These are phyloP conservation scores for Saccharomyces uvarum DNA, from an alignment of 1,139 yeast species.

Conservation along the genomic window DNA sequence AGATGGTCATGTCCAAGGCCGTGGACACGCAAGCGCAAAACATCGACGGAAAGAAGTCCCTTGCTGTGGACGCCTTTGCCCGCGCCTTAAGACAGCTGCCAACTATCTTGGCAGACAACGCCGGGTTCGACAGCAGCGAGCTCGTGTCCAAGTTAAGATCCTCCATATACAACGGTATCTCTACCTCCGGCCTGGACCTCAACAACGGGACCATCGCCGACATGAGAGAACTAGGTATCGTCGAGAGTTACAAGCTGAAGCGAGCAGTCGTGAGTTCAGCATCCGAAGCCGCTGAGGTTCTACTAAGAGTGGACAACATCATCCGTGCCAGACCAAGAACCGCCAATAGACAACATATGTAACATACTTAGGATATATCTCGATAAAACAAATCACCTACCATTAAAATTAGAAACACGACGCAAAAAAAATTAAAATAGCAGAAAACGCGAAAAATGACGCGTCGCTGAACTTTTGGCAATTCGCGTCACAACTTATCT, in stretches of 20 bases:
- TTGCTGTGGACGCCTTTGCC: slow-evolving; percentile 93
- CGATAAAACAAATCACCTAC: background rate
- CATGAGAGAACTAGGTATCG: slow-evolving; percentile 88
- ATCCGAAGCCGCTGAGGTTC: slow-evolving; percentile 93
- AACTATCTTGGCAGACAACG: slow-evolving; percentile 90
- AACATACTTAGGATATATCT: slow-evolving; percentile 8
- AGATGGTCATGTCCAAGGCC: slow-evolving; percentile 96
- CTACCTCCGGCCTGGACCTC: slow-evolving; percentile 84
- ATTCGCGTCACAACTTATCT: background rate
- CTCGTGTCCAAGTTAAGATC: slow-evolving; percentile 85
- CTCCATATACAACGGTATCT: slow-evolving; percentile 86
- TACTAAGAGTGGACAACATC: slow-evolving; percentile 89
- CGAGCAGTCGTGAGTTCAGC: slow-evolving; percentile 94
- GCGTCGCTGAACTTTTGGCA: background rate
- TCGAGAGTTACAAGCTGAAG: slow-evolving; percentile 86
- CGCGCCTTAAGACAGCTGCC: slow-evolving; percentile 92
- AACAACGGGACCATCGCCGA: slow-evolving; percentile 80
- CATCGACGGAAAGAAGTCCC: slow-evolving; percentile 85
- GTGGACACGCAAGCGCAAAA: slow-evolving; percentile 93
- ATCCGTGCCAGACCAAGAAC: slow-evolving; percentile 96
- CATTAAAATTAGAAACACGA: background rate
- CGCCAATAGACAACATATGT: slow-evolving; percentile 58
- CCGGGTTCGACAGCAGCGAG: slow-evolving; percentile 93
- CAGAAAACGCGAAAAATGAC: background rate
- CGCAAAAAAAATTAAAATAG: background rate